Evolutionary conservation across 1,139 yeast species (phyloP).

Genomic region (Geotrichum cucujoidarum): DNA sequence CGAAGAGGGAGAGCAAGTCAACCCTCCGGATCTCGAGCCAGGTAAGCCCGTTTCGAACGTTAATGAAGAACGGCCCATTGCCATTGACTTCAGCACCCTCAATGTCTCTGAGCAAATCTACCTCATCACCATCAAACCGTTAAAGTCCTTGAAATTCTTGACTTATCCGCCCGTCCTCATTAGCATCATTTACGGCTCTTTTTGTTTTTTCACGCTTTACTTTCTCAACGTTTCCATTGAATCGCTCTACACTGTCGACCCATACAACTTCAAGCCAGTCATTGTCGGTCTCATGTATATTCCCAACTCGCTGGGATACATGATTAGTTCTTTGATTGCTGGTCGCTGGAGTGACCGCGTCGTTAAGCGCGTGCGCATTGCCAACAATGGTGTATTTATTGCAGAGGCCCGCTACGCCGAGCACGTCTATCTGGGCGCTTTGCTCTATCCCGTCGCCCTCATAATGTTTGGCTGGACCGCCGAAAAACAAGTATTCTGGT

Average conservation of each 20-base stretch:
- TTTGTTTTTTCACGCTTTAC: constrained; percentile 64
- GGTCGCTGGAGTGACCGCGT: constrained; percentile 75
- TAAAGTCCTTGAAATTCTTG: constrained; percentile 28
- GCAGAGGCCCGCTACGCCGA: constrained; percentile 80
- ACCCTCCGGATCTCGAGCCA: background rate
- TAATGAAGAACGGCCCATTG: background rate
- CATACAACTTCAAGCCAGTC: constrained; percentile 64
- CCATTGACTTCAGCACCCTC: constrained; percentile 9
- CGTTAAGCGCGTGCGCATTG: constrained; percentile 43
- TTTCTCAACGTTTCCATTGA: constrained; percentile 73
- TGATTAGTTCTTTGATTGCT: constrained; percentile 67
- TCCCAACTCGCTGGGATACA: constrained; percentile 76
- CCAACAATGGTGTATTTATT: constrained; percentile 55
- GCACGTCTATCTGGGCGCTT: constrained; percentile 63
- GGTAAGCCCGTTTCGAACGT: background rate
- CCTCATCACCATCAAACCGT: constrained; percentile 36
- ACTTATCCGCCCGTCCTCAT: constrained; percentile 67
- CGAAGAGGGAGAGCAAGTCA: background rate
- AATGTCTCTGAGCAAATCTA: constrained; percentile 8
- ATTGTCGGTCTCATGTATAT: constrained; percentile 72
- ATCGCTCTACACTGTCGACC: constrained; percentile 54
- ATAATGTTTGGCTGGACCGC: constrained; percentile 81
- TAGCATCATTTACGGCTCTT: constrained; percentile 59
- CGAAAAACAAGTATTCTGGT: constrained; percentile 63
- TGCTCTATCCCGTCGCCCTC: constrained; percentile 58